phyloP scores from a whole-genome alignment of 2,329 filamentous ascomycete genomes.

The Talaromyces rugulosus region DNA sequence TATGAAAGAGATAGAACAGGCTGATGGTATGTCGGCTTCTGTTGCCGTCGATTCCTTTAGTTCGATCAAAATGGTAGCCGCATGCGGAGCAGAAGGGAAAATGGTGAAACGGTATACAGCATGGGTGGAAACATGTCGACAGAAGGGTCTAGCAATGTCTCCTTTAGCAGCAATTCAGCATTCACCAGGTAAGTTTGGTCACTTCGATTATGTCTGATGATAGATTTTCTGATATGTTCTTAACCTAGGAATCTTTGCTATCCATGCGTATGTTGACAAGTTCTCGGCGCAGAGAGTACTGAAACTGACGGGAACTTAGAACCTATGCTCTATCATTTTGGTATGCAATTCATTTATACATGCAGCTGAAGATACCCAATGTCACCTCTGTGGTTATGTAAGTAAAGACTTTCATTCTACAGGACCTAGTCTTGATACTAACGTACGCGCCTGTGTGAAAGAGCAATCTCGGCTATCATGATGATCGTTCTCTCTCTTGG shows the following conservation, averaged over 20 bases:
- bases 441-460: neutral
- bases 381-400: neutral
- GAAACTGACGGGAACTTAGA: neutral
- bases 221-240: neutral
- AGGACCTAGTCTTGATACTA: neutral
- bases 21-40: conserved; percentile 32
- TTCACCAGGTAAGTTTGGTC: neutral
- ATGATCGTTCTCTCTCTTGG: conserved; percentile 18
- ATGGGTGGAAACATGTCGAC: neutral
- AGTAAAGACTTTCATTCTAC: neutral
- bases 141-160: neutral
- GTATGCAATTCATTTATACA: neutral
- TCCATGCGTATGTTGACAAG: neutral
- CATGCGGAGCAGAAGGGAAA: conserved; percentile 26
- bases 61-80: conserved; percentile 41
- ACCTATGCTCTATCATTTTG: neutral
- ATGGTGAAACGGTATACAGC: neutral
- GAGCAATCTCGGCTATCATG: neutral
- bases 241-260: neutral
- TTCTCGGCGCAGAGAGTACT: neutral
- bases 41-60: conserved; percentile 41
- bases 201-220: neutral
- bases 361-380: neutral
- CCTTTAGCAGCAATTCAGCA: neutral
- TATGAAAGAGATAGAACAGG: conserved; percentile 31